A percentile compares a stretch with the other conserved stretches of the same genome.
Conservation (phyloP, 257 asterid species). For the Solanum acaule region DNA sequence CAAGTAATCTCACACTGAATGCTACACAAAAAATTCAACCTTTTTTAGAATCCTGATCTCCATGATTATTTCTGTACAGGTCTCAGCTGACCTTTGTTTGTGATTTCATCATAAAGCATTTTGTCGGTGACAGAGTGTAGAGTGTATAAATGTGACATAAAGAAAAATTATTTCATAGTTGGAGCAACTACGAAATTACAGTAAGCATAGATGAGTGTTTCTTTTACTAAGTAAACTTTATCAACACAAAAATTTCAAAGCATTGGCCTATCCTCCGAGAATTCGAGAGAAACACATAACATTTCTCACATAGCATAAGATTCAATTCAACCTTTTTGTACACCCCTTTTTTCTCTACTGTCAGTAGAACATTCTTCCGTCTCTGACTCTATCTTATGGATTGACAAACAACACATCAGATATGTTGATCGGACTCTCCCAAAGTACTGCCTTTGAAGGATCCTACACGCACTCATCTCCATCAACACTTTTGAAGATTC, state of each 20-base stretch:
- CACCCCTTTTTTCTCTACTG: background rate
- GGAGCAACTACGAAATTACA: background rate
- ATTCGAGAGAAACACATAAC: background rate
- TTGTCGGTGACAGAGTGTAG: background rate
- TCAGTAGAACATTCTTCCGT: background rate
- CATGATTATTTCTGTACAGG: background rate
- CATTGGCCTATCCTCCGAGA: background rate
- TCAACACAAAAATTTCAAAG: background rate
- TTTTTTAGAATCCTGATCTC: background rate
- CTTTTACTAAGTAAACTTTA: background rate
- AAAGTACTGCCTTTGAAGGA: background rate
- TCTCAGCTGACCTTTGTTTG: background rate
- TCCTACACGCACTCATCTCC: background rate
- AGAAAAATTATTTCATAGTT: background rate
- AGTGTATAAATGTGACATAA: background rate
- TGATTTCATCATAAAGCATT: background rate
- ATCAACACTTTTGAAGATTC: background rate
- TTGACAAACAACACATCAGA: background rate
- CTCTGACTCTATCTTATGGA: background rate
- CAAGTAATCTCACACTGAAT: background rate
- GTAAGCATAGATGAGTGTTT: background rate
- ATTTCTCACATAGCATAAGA: background rate
- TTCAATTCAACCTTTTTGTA: background rate
- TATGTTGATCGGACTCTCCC: background rate
- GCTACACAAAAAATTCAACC: background rate